These are phyloP conservation scores for Nadsonia commutata DNA, from an alignment of 1,139 yeast species.

Conservation along the genomic window DNA sequence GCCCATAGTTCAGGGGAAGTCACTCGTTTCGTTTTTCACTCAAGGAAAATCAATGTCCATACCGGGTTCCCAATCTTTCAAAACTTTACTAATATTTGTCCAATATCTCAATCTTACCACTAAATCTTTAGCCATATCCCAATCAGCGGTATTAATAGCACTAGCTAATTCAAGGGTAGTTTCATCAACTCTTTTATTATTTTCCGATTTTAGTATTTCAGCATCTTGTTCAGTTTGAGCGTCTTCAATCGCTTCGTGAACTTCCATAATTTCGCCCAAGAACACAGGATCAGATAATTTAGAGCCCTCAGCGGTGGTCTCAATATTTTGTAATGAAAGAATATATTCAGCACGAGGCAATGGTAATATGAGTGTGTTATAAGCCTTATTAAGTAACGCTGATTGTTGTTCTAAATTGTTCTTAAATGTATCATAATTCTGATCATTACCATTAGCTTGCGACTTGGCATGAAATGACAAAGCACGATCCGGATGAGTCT, in stretches of 20 bases:
- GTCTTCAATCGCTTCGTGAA: slow-evolving; percentile 61
- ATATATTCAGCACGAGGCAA: slow-evolving; percentile 51
- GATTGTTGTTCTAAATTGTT: slow-evolving; percentile 25
- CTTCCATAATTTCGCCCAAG: slow-evolving; percentile 49
- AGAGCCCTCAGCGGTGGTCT: slow-evolving; percentile 26
- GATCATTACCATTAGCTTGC: not conserved
- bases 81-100: slow-evolving; percentile 18
- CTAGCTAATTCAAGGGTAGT: slow-evolving; percentile 26
- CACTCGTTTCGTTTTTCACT: too few relatives aligned
- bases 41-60: not conserved
- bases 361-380: slow-evolving; percentile 55
- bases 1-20: too few relatives aligned
- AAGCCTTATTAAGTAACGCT: slow-evolving; percentile 58
- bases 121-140: slow-evolving; percentile 45
- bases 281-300: slow-evolving; percentile 6
- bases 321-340: slow-evolving; percentile 30
- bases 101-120: slow-evolving; percentile 72
- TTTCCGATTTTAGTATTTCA: slow-evolving; percentile 37
- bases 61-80: slow-evolving; percentile 6
- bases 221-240: slow-evolving; percentile 46
- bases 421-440: slow-evolving; percentile 4
- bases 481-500: slow-evolving; percentile 65
- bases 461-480: slow-evolving; percentile 17
- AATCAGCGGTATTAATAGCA: slow-evolving; percentile 28
- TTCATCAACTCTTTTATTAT: slow-evolving; percentile 35